These are phyloP conservation scores for Pseudocercospora macadamiae DNA, from an alignment of 2,329 filamentous ascomycete species.

Conservation along the genomic window DNA sequence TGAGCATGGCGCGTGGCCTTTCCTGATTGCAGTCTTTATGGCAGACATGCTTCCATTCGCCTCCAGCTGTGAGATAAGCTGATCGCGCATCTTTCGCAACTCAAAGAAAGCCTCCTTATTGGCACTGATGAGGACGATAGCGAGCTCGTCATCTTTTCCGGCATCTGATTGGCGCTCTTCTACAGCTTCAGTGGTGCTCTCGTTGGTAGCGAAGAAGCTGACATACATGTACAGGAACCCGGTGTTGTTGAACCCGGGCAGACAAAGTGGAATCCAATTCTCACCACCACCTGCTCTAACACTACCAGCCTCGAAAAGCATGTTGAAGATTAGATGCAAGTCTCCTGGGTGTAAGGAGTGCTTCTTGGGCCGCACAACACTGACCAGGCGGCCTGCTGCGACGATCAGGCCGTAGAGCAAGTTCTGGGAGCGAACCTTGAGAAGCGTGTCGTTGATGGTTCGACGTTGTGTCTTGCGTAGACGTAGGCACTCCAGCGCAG, in stretches of 20 bases:
- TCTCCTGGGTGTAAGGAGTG: slow-evolving; percentile 96
- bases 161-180: slow-evolving; percentile 42
- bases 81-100: slow-evolving; percentile 71
- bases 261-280: slow-evolving; percentile 94
- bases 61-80: slow-evolving; percentile 69
- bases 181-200: slow-evolving; percentile 22
- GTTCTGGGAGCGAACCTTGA: slow-evolving; percentile 75
- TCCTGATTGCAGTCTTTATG: slow-evolving; percentile 71
- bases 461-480: slow-evolving; percentile 85
- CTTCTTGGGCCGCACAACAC: slow-evolving; percentile 89
- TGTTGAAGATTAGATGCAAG: slow-evolving; percentile 96
- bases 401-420: slow-evolving; percentile 93
- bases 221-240: slow-evolving; percentile 99
- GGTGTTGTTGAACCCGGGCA: slow-evolving; percentile 95
- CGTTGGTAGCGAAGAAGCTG: slow-evolving; percentile 77
- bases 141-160: slow-evolving; percentile 65
- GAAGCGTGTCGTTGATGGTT: slow-evolving; percentile 81
- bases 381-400: slow-evolving; percentile 88
- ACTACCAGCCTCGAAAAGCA: slow-evolving; percentile 94
- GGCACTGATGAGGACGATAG: slow-evolving; percentile 87
- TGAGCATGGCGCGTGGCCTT: slow-evolving; percentile 70
- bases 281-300: slow-evolving; percentile 92
- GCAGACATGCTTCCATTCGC: slow-evolving; percentile 74
- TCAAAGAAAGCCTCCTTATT: slow-evolving; percentile 94
- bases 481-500: slow-evolving; percentile 89